A percentile compares a stretch with the other conserved stretches of the same genome.
Conservation (phyloP, 2,329 filamentous ascomycete genomes). For the Neofusicoccum laricinum region DNA sequence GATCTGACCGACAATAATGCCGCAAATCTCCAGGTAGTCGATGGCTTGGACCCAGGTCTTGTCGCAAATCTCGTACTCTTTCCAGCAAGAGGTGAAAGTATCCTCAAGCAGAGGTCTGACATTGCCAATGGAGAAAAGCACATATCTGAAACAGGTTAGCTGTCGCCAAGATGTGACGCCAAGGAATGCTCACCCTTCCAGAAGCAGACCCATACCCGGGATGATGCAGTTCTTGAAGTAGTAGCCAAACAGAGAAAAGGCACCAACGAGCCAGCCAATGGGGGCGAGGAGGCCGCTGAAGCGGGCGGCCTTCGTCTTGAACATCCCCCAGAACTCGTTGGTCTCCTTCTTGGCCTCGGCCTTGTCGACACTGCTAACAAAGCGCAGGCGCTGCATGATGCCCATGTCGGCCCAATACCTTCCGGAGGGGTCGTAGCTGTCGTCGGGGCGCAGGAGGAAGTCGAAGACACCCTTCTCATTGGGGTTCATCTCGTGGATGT, state of each 20-base stretch:
- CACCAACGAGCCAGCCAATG: slow-evolving; percentile 10
- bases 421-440: slow-evolving; percentile 78
- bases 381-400: slow-evolving; percentile 65
- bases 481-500: slow-evolving; percentile 50
- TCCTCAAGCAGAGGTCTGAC: slow-evolving; percentile 76
- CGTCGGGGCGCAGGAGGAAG: slow-evolving; percentile 79
- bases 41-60: slow-evolving; percentile 79
- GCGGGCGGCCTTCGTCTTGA: slow-evolving; percentile 66
- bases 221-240: slow-evolving; percentile 91
- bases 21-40: slow-evolving; percentile 87
- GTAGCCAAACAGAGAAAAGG: slow-evolving; percentile 62
- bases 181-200: slow-evolving; percentile 63
- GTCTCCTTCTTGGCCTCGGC: slow-evolving; percentile 69
- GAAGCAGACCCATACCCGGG: slow-evolving; percentile 84
- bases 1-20: slow-evolving; percentile 93
- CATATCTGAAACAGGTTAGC: slow-evolving; percentile 58
- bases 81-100: slow-evolving; percentile 79
- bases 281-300: slow-evolving; percentile 11
- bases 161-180: neutral
- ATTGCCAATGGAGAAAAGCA: slow-evolving; percentile 95
- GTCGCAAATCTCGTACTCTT: slow-evolving; percentile 61
- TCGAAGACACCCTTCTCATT: slow-evolving; percentile 67
- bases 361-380: slow-evolving; percentile 71
- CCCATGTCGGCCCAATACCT: slow-evolving; percentile 92
- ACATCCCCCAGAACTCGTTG: slow-evolving; percentile 67